These are phyloP conservation scores for Ganoderma meredithae DNA, from an alignment of 1,284 basidiomycete genomes.

Conservation along the genomic window DNA sequence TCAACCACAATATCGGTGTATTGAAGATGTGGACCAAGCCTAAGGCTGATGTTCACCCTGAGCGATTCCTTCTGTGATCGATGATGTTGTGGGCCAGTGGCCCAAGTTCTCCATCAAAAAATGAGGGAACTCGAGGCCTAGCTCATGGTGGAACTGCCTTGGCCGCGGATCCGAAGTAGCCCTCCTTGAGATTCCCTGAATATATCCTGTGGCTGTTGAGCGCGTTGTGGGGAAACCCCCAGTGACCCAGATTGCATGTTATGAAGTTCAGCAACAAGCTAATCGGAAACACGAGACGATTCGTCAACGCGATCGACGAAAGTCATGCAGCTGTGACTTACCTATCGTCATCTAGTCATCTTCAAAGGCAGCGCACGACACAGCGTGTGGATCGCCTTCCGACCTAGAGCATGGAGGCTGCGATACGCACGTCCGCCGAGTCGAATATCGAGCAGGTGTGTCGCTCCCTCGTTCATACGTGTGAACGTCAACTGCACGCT, in stretches of 20 bases:
- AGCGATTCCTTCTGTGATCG: no score
- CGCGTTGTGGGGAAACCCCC: no score
- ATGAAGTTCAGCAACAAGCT: neutral
- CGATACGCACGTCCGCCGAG: conserved; percentile 17
- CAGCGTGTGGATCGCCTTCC: neutral
- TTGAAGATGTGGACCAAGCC: neutral
- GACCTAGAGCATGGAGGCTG: neutral
- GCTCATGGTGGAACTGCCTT: neutral
- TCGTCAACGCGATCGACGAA: neutral
- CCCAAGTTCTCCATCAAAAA: no score
- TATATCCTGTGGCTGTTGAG: no score
- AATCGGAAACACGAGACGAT: neutral
- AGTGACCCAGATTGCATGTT: no score
- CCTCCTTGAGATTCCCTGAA: no score
- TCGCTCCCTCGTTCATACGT: conserved; percentile 8
- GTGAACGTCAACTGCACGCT: conserved; percentile 30
- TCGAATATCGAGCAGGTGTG: conserved; percentile 26
- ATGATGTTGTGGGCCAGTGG: no score
- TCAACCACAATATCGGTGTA: neutral
- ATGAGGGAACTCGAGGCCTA: neutral
- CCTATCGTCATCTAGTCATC: neutral
- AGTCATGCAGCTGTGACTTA: neutral
- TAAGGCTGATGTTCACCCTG: no score
- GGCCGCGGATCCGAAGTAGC: neutral
- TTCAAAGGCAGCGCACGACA: neutral